These are phyloP conservation scores for Melampsora americana DNA, from an alignment of 1,284 basidiomycete genomes.

Conservation along the genomic window DNA sequence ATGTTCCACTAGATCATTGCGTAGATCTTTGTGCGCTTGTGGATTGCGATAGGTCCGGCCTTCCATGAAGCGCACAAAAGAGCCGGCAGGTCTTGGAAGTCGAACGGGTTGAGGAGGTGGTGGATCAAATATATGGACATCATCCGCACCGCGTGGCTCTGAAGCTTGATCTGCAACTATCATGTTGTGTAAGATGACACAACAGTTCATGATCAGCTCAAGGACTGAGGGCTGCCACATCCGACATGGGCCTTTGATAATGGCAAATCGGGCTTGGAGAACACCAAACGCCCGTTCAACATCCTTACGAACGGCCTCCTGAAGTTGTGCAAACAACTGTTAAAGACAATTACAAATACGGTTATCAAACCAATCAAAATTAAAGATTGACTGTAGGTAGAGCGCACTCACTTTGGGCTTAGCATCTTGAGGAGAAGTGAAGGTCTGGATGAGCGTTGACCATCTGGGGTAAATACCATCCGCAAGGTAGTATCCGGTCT, in stretches of 20 bases:
- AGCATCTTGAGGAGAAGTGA: not conserved
- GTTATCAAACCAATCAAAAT: too few species aligned
- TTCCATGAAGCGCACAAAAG: not conserved
- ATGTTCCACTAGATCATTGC: not conserved
- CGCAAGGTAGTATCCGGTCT: not conserved
- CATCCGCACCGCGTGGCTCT: not conserved
- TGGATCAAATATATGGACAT: too few species aligned
- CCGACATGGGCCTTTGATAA: not conserved
- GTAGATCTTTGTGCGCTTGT: not conserved
- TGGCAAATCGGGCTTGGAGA: constrained; percentile 8
- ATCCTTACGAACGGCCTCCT: constrained; percentile 7
- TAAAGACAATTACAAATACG: too few species aligned
- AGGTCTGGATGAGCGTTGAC: not conserved
- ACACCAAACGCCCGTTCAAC: constrained; percentile 26
- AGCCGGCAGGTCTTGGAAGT: not conserved
- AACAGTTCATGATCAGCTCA: constrained; percentile 9
- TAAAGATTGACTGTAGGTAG: too few species aligned
- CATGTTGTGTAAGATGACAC: constrained; percentile 39
- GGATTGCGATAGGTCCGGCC: not conserved
- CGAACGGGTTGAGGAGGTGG: not conserved
- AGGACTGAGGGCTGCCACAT: constrained; percentile 1
- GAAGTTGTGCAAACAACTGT: constrained; percentile 5
- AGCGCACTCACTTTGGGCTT: too few species aligned
- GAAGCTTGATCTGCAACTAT: constrained; percentile 5
- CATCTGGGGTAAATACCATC: constrained; percentile 16